Base-by-base conservation (phyloP, 2,329 filamentous ascomycete genomes). In the Diaporthe sp. region DNA sequence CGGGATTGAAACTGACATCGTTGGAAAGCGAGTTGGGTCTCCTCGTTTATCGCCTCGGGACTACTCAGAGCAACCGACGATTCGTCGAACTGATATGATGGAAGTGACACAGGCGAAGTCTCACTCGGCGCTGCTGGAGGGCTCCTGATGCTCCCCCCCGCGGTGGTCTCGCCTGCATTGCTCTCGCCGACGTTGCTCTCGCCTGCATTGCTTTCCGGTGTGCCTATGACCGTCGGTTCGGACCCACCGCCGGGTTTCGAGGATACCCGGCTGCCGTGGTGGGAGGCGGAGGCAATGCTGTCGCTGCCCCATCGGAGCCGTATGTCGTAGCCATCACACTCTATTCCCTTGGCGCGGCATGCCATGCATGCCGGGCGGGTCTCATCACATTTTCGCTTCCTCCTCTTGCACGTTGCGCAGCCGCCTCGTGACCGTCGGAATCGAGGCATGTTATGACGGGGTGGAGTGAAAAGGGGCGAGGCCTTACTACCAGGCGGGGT, bases 391-490 rank as follows among this genome's bases (percentile, higher is more conserved):
- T 66, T 66, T 2, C 61, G 42, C 5, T 66, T 66, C 42, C 61
- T 66, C 44, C 61, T 30, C 44, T 51, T 66, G 25, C 61, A 66
- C 27, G 61, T 66, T 37, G 42, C 61, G 61, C 61, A 66, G 19
- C 61, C 61, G 19, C 61, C 61, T n/a, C 61, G 27, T 25, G 61
- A 66, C 61, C 61, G 61, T 3, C 30, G 61, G 30, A 66, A 66
- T 66, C 42, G 61, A 66, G 61, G 61, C 61, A 66, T 66, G 61
- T 51, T 66, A 37, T 66, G 27, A 51, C 42, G 42, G 44, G 13
- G 44, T 51, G 27, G 42, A 25, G 10, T 19, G 61, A 37, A 66
- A 66, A 35, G 44, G 44, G 42, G 61, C 30, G 22, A 27, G 32
- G 13, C 27, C 22, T 22, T 12, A 10, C 13, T 30, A 65, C 13